phyloP scores from a whole-genome alignment of 164 flowering plant genomes.

The Warburgia ugandensis region DNA sequence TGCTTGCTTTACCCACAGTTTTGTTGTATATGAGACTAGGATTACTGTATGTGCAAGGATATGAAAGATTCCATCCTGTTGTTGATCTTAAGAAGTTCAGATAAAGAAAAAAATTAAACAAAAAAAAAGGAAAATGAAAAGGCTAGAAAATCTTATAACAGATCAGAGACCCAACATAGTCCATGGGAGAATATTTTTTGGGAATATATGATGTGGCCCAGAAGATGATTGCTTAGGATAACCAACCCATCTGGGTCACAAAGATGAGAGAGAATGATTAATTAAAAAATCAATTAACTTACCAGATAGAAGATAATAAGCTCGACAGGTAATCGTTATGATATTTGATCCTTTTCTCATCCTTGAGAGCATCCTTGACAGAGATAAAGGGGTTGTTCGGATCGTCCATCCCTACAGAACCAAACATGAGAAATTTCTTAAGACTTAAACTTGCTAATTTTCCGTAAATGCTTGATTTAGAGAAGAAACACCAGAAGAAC shows the following conservation, averaged over 20 bases:
- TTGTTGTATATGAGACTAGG: too few relatives aligned
- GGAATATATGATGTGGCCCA: neutral
- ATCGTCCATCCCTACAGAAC: conserved; percentile 86
- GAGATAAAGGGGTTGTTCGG: conserved; percentile 46
- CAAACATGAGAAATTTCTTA: neutral
- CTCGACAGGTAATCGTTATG: conserved; percentile 68
- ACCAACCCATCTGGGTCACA: neutral
- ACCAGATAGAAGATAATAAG: conserved; percentile 73
- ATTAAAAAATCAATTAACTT: conserved; percentile 1
- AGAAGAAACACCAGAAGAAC: neutral
- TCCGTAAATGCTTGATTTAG: neutral
- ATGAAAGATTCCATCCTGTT: too few relatives aligned
- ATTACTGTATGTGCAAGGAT: too few relatives aligned
- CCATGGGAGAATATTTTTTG: neutral
- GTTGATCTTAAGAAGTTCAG: too few relatives aligned
- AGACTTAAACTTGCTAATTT: neutral
- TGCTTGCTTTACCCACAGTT: too few relatives aligned
- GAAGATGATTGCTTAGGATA: neutral
- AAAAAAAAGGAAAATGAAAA: too few relatives aligned
- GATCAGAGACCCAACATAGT: too few relatives aligned
- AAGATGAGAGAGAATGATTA: neutral
- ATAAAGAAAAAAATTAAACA: too few relatives aligned
- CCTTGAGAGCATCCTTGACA: conserved; percentile 61
- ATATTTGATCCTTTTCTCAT: conserved; percentile 78
- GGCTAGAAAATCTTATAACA: too few relatives aligned